Percentiles rank a stretch among this genome's conserved stretches.
These are phyloP conservation scores for Claviceps pazoutovae DNA, from an alignment of 2,329 filamentous ascomycete genomes.

Conservation along the genomic window DNA sequence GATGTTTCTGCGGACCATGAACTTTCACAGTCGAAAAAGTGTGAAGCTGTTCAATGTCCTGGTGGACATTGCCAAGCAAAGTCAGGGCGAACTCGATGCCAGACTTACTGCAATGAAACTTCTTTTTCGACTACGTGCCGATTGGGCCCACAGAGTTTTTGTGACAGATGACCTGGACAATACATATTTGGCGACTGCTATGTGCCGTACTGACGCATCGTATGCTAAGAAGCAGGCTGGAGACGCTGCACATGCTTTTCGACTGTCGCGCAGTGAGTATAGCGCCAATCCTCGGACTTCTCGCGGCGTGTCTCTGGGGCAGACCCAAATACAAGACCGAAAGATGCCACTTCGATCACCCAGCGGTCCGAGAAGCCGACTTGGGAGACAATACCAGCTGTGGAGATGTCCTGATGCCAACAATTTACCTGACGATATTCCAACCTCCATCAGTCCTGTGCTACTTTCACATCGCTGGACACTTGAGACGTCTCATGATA, in stretches of 20 bases:
- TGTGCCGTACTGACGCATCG: constrained; percentile 50
- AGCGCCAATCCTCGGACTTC: constrained; percentile 24
- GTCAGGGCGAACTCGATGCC: constrained; percentile 49
- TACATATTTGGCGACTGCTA: constrained; percentile 54
- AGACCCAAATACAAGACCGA: constrained; percentile 30
- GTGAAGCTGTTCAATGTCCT: constrained; percentile 47
- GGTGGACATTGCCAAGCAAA: constrained; percentile 47
- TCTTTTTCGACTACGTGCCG: constrained; percentile 69
- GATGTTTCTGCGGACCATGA: constrained; percentile 64
- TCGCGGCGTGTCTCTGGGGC: constrained; percentile 39
- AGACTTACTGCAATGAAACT: constrained; percentile 64
- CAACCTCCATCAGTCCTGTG: constrained; percentile 33
- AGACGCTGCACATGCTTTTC: constrained; percentile 32
- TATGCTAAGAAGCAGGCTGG: constrained; percentile 36
- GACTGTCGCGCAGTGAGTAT: constrained; percentile 31
- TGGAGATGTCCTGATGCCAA: constrained; percentile 46
- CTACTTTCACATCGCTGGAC: constrained; percentile 26
- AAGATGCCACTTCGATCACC: constrained; percentile 25
- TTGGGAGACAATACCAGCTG: constrained; percentile 32
- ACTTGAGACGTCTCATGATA: neutral
- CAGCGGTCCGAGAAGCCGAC: constrained; percentile 23
- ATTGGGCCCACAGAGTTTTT: constrained; percentile 65
- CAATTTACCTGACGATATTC: constrained; percentile 36
- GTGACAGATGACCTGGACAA: constrained; percentile 58
- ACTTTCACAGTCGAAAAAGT: constrained; percentile 50